A percentile compares a stretch with the other conserved stretches of the same genome.
Evolutionary conservation across 495 filamentous ascomycete genomes (phyloP).

Genomic region (Diplogelasinospora grovesii): DNA sequence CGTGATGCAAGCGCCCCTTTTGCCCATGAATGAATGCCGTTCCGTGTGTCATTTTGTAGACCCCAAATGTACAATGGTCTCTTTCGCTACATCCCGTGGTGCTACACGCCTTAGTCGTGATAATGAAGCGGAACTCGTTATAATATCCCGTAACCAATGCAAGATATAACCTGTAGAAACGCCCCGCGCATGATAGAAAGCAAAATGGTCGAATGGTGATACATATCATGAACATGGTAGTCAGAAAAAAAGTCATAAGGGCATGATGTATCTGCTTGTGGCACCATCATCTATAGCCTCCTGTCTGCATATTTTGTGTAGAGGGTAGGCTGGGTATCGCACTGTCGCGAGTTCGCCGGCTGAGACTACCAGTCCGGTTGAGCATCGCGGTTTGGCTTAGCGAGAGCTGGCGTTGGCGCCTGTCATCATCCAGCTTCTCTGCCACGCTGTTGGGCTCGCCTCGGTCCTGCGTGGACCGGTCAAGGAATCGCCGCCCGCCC

Average conservation of each 20-base stretch:
- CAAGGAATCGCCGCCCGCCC: conserved; percentile 39
- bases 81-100: no score
- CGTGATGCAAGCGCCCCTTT: no score
- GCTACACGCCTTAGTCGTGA: no score
- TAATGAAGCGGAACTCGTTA: background rate
- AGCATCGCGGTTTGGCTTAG: conserved; percentile 32
- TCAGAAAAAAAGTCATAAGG: conserved; percentile 13
- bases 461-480: conserved; percentile 35
- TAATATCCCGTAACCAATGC: background rate
- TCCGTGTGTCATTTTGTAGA: no score
- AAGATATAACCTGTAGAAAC: background rate
- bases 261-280: conserved; percentile 13
- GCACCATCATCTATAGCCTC: conserved; percentile 24
- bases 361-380: conserved; percentile 36
- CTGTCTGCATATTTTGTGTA: conserved; percentile 5
- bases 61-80: no score
- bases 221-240: conserved; percentile 16
- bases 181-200: background rate
- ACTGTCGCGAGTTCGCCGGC: conserved; percentile 32
- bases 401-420: conserved; percentile 33
- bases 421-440: conserved; percentile 37
- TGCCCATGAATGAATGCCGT: no score
- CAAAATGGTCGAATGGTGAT: conserved; percentile 10
- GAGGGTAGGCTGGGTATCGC: conserved; percentile 22
- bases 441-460: conserved; percentile 28